phyloP scores from a whole-genome alignment of 331 rosid species.

The Saraca asoca region DNA sequence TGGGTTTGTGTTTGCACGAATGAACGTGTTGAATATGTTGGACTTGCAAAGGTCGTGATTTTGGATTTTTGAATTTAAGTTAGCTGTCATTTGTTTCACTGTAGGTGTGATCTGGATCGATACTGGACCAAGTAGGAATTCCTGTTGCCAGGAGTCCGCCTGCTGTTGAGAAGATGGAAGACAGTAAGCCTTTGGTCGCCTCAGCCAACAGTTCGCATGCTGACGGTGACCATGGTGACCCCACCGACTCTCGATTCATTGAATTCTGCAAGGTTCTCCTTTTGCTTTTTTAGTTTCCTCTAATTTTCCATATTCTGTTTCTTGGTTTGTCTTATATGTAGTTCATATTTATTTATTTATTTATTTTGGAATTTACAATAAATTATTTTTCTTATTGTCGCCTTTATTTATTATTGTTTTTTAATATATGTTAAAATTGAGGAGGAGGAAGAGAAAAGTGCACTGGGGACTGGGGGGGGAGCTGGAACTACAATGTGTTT shows the following conservation, averaged over 20 bases:
- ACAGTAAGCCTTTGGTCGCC: slow-evolving; percentile 35
- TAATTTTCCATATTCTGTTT: background rate
- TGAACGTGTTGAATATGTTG: background rate
- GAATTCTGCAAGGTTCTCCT: slow-evolving; percentile 68
- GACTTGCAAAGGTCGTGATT: background rate
- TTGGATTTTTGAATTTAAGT: background rate
- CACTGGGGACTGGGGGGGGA: background rate
- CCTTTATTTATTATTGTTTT: too few species aligned
- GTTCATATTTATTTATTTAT: background rate
- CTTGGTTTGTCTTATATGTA: background rate
- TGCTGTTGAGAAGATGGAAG: slow-evolving; percentile 54
- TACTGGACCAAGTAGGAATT: slow-evolving; percentile 35
- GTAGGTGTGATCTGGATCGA: slow-evolving; percentile 20
- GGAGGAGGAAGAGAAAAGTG: background rate
- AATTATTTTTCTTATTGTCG: too few species aligned
- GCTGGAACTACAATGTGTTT: background rate
- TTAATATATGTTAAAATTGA: background rate
- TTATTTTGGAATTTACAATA: too few species aligned
- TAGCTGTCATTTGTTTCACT: background rate
- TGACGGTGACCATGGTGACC: slow-evolving; percentile 39
- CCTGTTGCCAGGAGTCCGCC: slow-evolving; percentile 44
- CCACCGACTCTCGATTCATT: slow-evolving; percentile 51
- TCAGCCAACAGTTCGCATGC: slow-evolving; percentile 26
- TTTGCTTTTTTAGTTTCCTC: background rate
- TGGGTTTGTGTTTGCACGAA: background rate